Base-by-base conservation (phyloP, 306 rosid genomes). In the Fragaria iinumae region DNA sequence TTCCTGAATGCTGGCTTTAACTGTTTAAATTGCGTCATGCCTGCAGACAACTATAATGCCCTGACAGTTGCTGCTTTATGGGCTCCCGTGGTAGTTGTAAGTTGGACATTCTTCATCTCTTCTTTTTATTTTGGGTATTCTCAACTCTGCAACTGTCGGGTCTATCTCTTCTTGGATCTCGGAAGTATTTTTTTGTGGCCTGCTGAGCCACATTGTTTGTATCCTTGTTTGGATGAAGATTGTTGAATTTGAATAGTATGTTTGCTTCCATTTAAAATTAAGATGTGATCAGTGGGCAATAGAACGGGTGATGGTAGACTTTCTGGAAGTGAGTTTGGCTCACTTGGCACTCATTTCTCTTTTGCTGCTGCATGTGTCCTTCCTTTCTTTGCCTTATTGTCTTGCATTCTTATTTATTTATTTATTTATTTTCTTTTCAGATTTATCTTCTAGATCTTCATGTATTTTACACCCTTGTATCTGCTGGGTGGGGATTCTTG, bases 81-180 rank as follows among this genome's bases (percentile, higher is more conserved):
- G 97, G 89, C 92, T 76, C 98, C 98, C 20, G 97, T 94, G 74
- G 20, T 89, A 73, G 76, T 75, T 65, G 98, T 94, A 92, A 92
- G 97, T 85, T 81, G 71, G 57, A 62, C 34, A 34, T 50, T 72
- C 45, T 75, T 29, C 38, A 56, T 16, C 50, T 45, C 47, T 76
- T 52, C 4, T 68, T 71, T 66, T 16, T 23, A 7, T 32, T 23
- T n/a, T 13, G 6, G 34, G 27, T 50, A 7, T 17, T 11, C 5
- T 27, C 6, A 12, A 11, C 12, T 36, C 17, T 29, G 41, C 32
- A 27, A 21, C 67, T 27, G 39, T 27, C 6, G 41, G 38, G 34
- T 23, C 4, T 27, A 25, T 3, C n/a, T 62, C 20, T 60, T 60
- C 18, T 62, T 29, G 39, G 67, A 34, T 29, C 4, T 32, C 3